Percentiles rank a stretch among this genome's conserved stretches.
Conservation (phyloP, 768 basidiomycete genomes). For the Pleurotus djamor region DNA sequence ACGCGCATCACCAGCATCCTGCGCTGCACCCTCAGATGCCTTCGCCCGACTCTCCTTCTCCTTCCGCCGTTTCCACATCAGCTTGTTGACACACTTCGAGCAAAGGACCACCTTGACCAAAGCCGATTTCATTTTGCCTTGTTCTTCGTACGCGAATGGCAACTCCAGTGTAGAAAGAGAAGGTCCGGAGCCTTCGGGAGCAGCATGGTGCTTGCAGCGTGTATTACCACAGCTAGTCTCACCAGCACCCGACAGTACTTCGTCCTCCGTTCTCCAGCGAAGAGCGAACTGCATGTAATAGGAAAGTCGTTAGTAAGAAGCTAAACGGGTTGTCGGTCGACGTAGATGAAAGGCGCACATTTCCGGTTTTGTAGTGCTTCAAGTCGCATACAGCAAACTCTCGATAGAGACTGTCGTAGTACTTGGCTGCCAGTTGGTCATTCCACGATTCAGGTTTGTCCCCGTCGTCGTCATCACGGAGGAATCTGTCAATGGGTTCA, state of each 20-base stretch:
- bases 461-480: slow-evolving; percentile 61
- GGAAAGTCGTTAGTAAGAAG: background rate
- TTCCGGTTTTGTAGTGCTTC: slow-evolving; percentile 94
- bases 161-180: slow-evolving; percentile 78
- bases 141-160: slow-evolving; percentile 87
- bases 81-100: slow-evolving; percentile 71
- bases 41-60: slow-evolving; percentile 43
- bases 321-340: background rate
- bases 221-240: slow-evolving; percentile 89
- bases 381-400: slow-evolving; percentile 92
- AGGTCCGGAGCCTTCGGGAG: slow-evolving; percentile 16
- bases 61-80: slow-evolving; percentile 81
- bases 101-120: slow-evolving; percentile 93
- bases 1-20: background rate
- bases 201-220: slow-evolving; percentile 67
- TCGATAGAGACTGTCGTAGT: slow-evolving; percentile 84
- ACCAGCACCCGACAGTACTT: slow-evolving; percentile 84
- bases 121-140: slow-evolving; percentile 70
- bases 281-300: slow-evolving; percentile 64
- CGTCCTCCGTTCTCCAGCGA: slow-evolving; percentile 91
- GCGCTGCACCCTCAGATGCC: slow-evolving; percentile 27
- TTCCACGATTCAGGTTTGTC: slow-evolving; percentile 60
- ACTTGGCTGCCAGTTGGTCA: slow-evolving; percentile 83
- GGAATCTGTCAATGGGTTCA: slow-evolving; percentile 51
- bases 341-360: slow-evolving; percentile 50